Base-by-base conservation (phyloP, 2,329 filamentous ascomycete genomes). In the Alternaria sp. region DNA sequence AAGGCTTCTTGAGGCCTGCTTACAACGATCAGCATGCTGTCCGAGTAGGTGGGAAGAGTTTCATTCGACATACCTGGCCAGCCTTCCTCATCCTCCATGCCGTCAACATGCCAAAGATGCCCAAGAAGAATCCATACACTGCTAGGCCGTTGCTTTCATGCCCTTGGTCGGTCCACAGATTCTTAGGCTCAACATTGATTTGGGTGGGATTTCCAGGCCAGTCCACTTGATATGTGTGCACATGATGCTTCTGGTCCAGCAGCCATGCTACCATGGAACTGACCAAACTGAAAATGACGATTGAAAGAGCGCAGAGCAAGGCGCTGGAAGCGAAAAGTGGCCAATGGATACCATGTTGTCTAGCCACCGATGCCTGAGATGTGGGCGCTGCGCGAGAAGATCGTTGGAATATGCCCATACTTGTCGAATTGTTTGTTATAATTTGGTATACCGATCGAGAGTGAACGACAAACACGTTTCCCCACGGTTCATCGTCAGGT, bases 211-310 rank as follows among this genome's bases (percentile, higher is more conserved):
- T 62, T 24, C 59, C 64, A 16, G 69, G 69, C 67, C 70, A 76
- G 46, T 67, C 51, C 6, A 74, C 54, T 52, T 64, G 55, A 42
- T 72, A 74, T 6, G 56, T 61, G 26, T 61, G 52, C 7, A 74
- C 68, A 24, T 72, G 54, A 41, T 73, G 65, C 59, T 75, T 75
- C 54, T 75, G 68, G 12, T 68, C 57, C 34, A 72, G 74, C 2
- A 75, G 54, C 49, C 68, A 76, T n/a, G 62, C 69, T n/a, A 76
- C 73, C 72, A 74, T 75, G 38, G 72, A 75, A 53, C 68, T 72
- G 42, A 75, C 70, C 14, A 76, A 54, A 5, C 67, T 72, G 11
- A 76, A 62, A 36, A 74, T 71, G 16, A 70, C 55, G 18, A 75
- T 75, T 7, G 73, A 76, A 8, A 75, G 61, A 9, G 68, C 68